phyloP scores from a whole-genome alignment of 306 rosid genomes.

The Comarum palustre region DNA sequence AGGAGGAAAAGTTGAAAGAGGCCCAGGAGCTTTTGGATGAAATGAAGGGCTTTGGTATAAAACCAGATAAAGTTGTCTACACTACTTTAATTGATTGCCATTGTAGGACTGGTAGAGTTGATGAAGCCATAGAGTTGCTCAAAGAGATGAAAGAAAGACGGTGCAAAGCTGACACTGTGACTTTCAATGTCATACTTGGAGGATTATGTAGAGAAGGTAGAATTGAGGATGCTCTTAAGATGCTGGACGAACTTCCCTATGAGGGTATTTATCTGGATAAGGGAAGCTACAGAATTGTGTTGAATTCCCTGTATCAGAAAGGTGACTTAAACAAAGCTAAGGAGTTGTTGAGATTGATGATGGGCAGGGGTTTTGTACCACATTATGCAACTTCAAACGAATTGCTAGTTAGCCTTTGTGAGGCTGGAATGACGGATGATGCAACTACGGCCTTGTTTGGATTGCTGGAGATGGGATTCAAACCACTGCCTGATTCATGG shows the following conservation, averaged over 20 bases:
- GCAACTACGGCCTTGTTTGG: slow-evolving; percentile 53
- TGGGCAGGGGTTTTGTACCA: slow-evolving; percentile 71
- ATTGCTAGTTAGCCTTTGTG: slow-evolving; percentile 59
- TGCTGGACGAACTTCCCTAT: slow-evolving; percentile 63
- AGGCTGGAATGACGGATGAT: slow-evolving; percentile 61
- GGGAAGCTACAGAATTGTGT: slow-evolving; percentile 79
- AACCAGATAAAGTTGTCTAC: slow-evolving; percentile 61
- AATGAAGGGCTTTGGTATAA: slow-evolving; percentile 58
- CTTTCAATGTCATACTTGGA: slow-evolving; percentile 69
- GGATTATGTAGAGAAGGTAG: slow-evolving; percentile 70
- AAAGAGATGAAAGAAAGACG: slow-evolving; percentile 62
- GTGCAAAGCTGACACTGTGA: slow-evolving; percentile 60
- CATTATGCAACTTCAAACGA: slow-evolving; percentile 82
- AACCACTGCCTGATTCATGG: slow-evolving; percentile 72
- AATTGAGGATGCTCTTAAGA: slow-evolving; percentile 60
- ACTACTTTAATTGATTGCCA: slow-evolving; percentile 65
- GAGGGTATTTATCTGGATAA: slow-evolving; percentile 78
- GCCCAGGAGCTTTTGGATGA: slow-evolving; percentile 55
- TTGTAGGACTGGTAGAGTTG: slow-evolving; percentile 49
- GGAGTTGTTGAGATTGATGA: slow-evolving; percentile 56
- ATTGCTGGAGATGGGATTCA: slow-evolving; percentile 68
- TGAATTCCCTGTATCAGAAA: slow-evolving; percentile 55
- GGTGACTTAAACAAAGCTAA: slow-evolving; percentile 56
- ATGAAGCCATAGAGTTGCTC: slow-evolving; percentile 62
- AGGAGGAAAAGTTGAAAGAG: slow-evolving; percentile 49